A percentile compares a stretch with the other conserved stretches of the same genome.
Evolutionary conservation across 257 asterid species (phyloP).

Genomic region (Ehretia macrophylla): DNA sequence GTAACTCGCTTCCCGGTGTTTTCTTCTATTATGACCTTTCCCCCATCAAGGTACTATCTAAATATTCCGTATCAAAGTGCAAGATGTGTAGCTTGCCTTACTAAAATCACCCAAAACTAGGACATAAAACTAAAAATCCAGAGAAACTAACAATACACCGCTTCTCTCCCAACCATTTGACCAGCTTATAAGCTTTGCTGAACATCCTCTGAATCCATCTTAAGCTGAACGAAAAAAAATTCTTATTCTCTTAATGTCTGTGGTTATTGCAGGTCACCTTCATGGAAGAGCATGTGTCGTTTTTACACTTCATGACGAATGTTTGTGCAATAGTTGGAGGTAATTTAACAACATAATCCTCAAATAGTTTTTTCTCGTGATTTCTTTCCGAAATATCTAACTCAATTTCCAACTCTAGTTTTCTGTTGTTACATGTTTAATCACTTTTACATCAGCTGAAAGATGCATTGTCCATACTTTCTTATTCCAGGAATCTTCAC

Average conservation of each 20-base stretch:
- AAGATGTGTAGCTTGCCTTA: too few species aligned
- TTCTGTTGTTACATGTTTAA: too few species aligned
- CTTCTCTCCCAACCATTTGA: too few species aligned
- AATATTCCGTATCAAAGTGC: too few species aligned
- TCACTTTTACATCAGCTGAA: not conserved
- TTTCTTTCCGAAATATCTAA: too few species aligned
- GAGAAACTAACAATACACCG: too few species aligned
- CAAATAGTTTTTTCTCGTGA: not conserved
- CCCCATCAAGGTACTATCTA: slow-evolving; percentile 92
- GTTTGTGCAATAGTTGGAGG: slow-evolving; percentile 98
- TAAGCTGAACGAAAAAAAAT: not conserved
- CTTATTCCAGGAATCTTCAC: slow-evolving; percentile 69
- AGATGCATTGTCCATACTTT: not conserved
- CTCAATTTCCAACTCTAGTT: too few species aligned
- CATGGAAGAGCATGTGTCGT: slow-evolving; percentile 77
- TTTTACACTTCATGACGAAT: slow-evolving; percentile 88
- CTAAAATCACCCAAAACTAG: too few species aligned
- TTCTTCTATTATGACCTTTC: slow-evolving; percentile 93
- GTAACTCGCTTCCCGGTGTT: slow-evolving; percentile 74
- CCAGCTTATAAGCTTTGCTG: not conserved
- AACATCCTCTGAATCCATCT: not conserved
- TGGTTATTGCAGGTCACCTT: slow-evolving; percentile 65
- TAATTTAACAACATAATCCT: slow-evolving; percentile 15
- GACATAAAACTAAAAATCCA: too few species aligned
- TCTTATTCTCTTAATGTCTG: slow-evolving; percentile 3